Evolutionary conservation across 441 rosid species (phyloP), one percentile per base, ranked within the genome.

Genomic region (Adansonia rubrostipa): DNA sequence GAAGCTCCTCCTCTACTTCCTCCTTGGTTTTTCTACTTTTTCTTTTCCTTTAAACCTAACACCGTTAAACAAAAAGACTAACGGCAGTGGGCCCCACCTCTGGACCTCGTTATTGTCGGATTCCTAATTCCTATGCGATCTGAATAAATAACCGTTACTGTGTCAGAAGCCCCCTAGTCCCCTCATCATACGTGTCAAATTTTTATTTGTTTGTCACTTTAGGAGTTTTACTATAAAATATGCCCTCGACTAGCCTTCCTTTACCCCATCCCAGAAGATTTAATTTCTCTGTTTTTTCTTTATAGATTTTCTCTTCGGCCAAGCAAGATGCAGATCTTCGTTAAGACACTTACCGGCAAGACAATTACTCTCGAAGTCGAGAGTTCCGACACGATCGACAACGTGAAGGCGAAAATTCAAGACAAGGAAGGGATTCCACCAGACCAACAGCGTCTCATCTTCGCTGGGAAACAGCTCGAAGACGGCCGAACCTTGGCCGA

Each of bases 271-370:
- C 42, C 17, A 5, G 28, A 1, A 0, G 3, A 0, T 4, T 28
- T 28, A 0, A 4, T 24, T 13, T 28, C 17, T 28, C 42, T 61
- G 7, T 5, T 62, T 14, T 22, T 19, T 10, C 6, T 24, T 15
- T 3, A 3, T 2, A 1, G 58, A 13, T 50, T 70, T 60, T 60
- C 64, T 20, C 36, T 60, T 1, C 13, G 22, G 64, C 36, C 64
- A 60, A 60, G 4, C 64, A 60, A 22, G 64, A 60, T 60, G 64
- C 64, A 60, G 64, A 60, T 60, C 64, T 60, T 60, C 64, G 64
- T 60, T 8, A 60, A 60, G 14, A 60, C 64, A 4, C 64, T 60
- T 0, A 60, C 64, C 36, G 64, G 64, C 2, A 60, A 60, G 64
- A 60, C 64, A 20, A 60, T 60, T 36, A 60, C 64, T 14, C 64